These are phyloP conservation scores for Middelhovenomyces tepae DNA, from an alignment of 805 yeast genomes.

Conservation along the genomic window DNA sequence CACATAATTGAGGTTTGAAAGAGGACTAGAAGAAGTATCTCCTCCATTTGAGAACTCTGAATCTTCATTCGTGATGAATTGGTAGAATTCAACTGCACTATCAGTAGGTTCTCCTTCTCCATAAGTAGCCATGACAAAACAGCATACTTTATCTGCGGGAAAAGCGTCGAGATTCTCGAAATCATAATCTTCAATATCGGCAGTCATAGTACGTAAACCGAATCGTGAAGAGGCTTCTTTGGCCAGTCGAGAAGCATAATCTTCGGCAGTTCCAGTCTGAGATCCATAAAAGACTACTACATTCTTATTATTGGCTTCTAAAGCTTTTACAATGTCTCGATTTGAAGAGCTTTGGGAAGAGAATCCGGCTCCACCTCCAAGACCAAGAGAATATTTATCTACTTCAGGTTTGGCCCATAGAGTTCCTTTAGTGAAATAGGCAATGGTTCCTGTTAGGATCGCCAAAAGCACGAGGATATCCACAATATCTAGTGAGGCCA, in stretches of 20 bases:
- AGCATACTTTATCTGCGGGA: slow-evolving; percentile 48
- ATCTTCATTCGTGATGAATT: slow-evolving; percentile 48
- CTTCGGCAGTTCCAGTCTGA: slow-evolving; percentile 98
- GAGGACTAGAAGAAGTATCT: slow-evolving; percentile 22
- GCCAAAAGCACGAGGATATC: slow-evolving; percentile 63
- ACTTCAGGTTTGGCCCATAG: slow-evolving; percentile 34
- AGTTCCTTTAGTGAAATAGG: slow-evolving; percentile 58
- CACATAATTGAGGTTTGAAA: slow-evolving; percentile 55
- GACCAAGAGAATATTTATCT: slow-evolving; percentile 17
- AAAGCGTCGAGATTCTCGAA: slow-evolving; percentile 65
- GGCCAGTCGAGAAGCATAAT: slow-evolving; percentile 82
- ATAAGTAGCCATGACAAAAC: slow-evolving; percentile 83
- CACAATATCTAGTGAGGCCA: slow-evolving; percentile 46
- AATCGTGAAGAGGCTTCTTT: slow-evolving; percentile 80
- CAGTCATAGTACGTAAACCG: slow-evolving; percentile 74
- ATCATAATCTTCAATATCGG: slow-evolving; percentile 84
- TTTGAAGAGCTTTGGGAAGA: slow-evolving; percentile 16
- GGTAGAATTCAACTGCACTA: slow-evolving; percentile 74
- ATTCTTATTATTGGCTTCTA: slow-evolving; percentile 58
- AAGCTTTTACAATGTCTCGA: slow-evolving; percentile 24
- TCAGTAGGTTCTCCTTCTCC: slow-evolving; percentile 99
- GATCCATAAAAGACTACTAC: slow-evolving; percentile 83
- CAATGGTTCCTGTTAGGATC: slow-evolving; percentile 53
- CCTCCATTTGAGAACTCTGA: slow-evolving; percentile 37
- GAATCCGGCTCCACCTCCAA: slow-evolving; percentile 14